Base-by-base conservation (phyloP, 1,284 basidiomycete species). In the Hemileia vastatrix region DNA sequence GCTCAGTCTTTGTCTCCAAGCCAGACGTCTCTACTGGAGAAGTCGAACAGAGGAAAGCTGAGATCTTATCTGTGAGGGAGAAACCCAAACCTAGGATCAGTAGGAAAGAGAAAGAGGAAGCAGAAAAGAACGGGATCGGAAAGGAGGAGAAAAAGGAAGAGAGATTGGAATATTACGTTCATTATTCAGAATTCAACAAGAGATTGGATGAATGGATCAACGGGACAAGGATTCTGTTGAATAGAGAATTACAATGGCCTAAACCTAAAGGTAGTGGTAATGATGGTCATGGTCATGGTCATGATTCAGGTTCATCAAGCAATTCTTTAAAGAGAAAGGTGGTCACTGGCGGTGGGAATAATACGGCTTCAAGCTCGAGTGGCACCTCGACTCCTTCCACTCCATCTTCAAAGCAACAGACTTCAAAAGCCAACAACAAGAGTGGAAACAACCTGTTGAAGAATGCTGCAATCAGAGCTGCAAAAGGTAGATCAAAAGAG, bases 121-220 rank as follows among this genome's bases (percentile, higher is more conserved):
- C 80, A 54, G 87, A 83, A 75, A 71, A 44, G 72, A 73, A 23
- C 76, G 71, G 33, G 31, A 64, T 73, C 21, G 68, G 74, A 11
- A 73, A 76, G 64, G 87, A 91, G 75, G 86, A 88, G 72, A 64
- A 66, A 13, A 65, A 64, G 43, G 57, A 64, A 43, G 68, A 67
- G 19, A 56, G 57, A 31, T 82, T 84, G 72, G 92, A 97, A 77
- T 96, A 86, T 80, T 97, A 96, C 74, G 89, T 95, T 40, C 93
- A 97, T 74, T 97, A 93, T 85, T 89, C 94, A 72, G 85, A 90
- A 70, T 96, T 95, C 81, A 97, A 96, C 81, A 95, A 96, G 78
- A 90, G 94, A 71, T 81, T 98, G 55, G 94, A 98, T 77, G 94
- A 96, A 67, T 98, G 94, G 94, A 87, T 98, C 18, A 80, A 86